Conservation (phyloP, 805 yeast genomes). For the Teunomyces aglyptinius region DNA sequence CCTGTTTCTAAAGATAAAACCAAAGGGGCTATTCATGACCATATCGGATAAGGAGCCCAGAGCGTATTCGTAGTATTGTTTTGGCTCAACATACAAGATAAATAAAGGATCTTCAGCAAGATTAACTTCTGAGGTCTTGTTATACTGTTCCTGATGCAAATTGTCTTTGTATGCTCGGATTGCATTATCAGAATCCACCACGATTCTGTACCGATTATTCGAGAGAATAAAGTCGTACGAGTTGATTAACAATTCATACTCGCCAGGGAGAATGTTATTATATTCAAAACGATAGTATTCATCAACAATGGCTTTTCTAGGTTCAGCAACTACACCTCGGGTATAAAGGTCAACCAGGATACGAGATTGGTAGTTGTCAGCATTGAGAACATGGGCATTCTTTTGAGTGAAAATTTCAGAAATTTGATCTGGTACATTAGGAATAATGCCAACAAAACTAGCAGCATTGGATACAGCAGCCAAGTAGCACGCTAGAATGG, state of each 20-base stretch:
- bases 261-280: slow-evolving; percentile 25
- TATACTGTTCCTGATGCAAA: slow-evolving; percentile 15
- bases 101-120: slow-evolving; percentile 19
- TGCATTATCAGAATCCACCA: slow-evolving; percentile 15
- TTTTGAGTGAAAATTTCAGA: slow-evolving; percentile 12
- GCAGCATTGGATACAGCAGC: not conserved
- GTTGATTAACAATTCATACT: slow-evolving; percentile 31
- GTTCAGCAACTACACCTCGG: not conserved
- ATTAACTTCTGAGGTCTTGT: slow-evolving; percentile 15
- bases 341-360: slow-evolving; percentile 18
- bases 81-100: slow-evolving; percentile 18
- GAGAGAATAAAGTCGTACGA: slow-evolving; percentile 36
- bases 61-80: slow-evolving; percentile 35
- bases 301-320: slow-evolving; percentile 14
- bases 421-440: slow-evolving; percentile 25
- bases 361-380: slow-evolving; percentile 33
- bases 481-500: not conserved
- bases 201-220: slow-evolving; percentile 25
- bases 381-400: slow-evolving; percentile 26
- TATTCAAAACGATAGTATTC: slow-evolving; percentile 25
- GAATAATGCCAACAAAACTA: slow-evolving; percentile 20
- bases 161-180: slow-evolving; percentile 23
- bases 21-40: slow-evolving; percentile 41
- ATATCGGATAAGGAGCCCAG: slow-evolving; percentile 29
- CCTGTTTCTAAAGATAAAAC: slow-evolving; percentile 36